Evolutionary conservation across 805 yeast genomes (phyloP).

Genomic region (Tetrapisispora taiwanensis): DNA sequence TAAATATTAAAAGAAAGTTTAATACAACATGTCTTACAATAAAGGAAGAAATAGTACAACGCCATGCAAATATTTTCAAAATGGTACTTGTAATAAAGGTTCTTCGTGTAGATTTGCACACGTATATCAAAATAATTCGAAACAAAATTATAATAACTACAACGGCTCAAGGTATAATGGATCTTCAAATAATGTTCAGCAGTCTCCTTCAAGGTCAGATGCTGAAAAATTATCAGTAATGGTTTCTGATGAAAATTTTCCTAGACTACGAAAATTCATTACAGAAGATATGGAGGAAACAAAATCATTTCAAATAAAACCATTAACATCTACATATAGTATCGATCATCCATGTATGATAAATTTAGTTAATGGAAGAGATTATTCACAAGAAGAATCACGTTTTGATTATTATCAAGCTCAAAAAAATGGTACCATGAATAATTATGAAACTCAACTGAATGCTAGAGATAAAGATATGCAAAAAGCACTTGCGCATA

Average conservation of each 20-base stretch:
- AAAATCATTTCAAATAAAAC: constrained; percentile 22
- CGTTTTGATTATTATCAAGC: constrained; percentile 40
- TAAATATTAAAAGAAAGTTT: too few species aligned
- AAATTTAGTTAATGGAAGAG: constrained; percentile 42
- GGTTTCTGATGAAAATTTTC: constrained; percentile 16
- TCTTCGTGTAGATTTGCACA: constrained; percentile 37
- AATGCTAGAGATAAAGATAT: constrained; percentile 38
- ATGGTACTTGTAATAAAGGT: constrained; percentile 37
- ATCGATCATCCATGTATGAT: constrained; percentile 38
- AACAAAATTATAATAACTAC: background rate
- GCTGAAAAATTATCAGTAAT: constrained; percentile 16
- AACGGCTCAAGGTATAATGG: background rate
- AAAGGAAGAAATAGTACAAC: constrained; percentile 14
- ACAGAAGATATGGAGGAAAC: constrained; percentile 15
- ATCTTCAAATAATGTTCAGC: background rate
- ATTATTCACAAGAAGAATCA: constrained; percentile 44
- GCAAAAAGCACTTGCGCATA: constrained; percentile 32
- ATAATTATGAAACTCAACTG: constrained; percentile 34
- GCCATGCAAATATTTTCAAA: constrained; percentile 37
- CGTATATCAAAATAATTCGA: constrained; percentile 13
- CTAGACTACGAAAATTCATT: constrained; percentile 23
- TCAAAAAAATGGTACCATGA: constrained; percentile 26
- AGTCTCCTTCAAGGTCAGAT: constrained; percentile 3
- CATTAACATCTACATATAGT: constrained; percentile 39
- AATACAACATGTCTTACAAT: constrained; percentile 2